Evolutionary conservation across 2,329 filamentous ascomycete species (phyloP).

Genomic region (Leptosphaerulina australis): DNA sequence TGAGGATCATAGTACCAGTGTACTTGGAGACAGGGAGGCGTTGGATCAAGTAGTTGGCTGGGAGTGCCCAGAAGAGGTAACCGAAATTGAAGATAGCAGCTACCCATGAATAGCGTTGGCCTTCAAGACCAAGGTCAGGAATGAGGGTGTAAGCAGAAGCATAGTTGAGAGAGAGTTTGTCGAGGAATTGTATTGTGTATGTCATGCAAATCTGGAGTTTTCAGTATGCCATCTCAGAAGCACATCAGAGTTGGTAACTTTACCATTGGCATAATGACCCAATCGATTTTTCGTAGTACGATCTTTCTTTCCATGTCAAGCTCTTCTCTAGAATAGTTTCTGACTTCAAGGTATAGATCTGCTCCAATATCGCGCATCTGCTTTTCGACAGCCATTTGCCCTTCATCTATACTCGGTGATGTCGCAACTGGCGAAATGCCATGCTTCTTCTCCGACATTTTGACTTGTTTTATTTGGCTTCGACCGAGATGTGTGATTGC

Average conservation of each 20-base stretch:
- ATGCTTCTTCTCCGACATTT: constrained; percentile 33
- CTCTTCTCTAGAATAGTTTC: constrained; percentile 53
- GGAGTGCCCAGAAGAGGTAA: constrained; percentile 52
- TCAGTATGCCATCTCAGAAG: not conserved
- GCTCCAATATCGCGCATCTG: constrained; percentile 54
- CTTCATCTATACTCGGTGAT: constrained; percentile 38
- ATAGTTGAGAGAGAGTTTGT: constrained; percentile 52
- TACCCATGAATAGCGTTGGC: constrained; percentile 51
- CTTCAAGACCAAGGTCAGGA: constrained; percentile 44
- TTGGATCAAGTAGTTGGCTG: constrained; percentile 49
- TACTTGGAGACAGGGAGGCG: constrained; percentile 46
- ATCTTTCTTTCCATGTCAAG: constrained; percentile 51
- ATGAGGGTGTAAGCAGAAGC: constrained; percentile 48
- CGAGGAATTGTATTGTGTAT: constrained; percentile 57
- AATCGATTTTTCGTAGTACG: constrained; percentile 54
- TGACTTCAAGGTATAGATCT: constrained; percentile 54
- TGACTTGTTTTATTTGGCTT: not conserved
- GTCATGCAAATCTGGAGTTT: constrained; percentile 45
- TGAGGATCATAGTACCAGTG: constrained; percentile 46
- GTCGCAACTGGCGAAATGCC: constrained; percentile 28
- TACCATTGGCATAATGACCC: constrained; percentile 57
- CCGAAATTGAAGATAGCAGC: constrained; percentile 54
- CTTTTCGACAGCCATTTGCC: constrained; percentile 38
- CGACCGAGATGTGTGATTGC: not conserved
- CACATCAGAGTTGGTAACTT: not conserved